These are phyloP conservation scores for Alternaria sp. DNA, from an alignment of 2,329 filamentous ascomycete species.

Conservation along the genomic window DNA sequence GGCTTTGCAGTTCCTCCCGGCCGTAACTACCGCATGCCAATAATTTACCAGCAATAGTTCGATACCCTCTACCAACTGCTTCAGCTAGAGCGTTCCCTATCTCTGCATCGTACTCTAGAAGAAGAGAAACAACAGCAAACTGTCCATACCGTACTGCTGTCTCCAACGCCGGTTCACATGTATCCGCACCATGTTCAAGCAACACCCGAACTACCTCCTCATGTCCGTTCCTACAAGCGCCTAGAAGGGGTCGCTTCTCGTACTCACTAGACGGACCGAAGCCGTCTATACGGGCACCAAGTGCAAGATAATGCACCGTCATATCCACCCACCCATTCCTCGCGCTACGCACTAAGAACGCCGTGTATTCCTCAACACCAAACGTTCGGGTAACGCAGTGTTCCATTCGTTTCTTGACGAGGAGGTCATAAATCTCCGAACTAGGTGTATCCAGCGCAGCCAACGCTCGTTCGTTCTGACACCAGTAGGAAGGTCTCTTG, in stretches of 20 bases:
- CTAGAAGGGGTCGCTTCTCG: background rate
- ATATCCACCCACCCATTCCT: background rate
- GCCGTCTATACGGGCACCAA: background rate
- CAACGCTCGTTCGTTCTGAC: background rate
- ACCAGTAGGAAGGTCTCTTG: background rate
- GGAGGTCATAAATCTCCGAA: background rate
- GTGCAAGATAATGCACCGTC: background rate
- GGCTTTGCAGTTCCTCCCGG: background rate
- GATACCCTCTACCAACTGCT: background rate
- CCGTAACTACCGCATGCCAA: background rate
- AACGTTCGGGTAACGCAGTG: background rate
- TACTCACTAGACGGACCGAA: background rate
- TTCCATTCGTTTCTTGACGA: background rate
- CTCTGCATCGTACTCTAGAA: background rate
- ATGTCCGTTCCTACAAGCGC: background rate
- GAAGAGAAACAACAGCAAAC: background rate
- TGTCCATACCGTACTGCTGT: background rate
- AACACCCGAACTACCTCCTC: background rate
- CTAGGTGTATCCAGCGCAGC: background rate
- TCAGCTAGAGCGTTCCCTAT: background rate
- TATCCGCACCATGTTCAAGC: background rate
- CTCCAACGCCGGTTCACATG: background rate
- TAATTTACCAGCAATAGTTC: background rate
- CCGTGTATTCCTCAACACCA: background rate
- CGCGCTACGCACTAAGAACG: background rate